Percentiles rank a stretch among this genome's conserved stretches.
phyloP scores from a whole-genome alignment of 495 filamentous ascomycete genomes.

The Talaromyces wortmannii region DNA sequence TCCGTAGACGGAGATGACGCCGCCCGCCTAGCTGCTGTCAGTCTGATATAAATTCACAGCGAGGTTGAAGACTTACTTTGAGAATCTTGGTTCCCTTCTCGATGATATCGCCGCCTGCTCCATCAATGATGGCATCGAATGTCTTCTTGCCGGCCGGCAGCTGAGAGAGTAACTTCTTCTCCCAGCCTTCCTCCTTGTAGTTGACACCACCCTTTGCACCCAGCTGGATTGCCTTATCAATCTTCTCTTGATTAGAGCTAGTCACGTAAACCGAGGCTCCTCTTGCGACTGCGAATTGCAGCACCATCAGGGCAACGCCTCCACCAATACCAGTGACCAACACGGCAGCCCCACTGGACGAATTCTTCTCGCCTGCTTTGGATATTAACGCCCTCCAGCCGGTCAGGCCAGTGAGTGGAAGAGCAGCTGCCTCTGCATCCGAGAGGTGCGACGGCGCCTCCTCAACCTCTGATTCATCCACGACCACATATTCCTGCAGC shows the following conservation, averaged over 20 bases:
- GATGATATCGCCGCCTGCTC: constrained; percentile 69
- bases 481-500: constrained; percentile 60
- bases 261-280: constrained; percentile 67
- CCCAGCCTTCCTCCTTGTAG: constrained; percentile 62
- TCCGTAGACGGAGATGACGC: constrained; percentile 63
- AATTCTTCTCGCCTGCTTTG: constrained; percentile 54
- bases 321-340: constrained; percentile 76
- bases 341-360: constrained; percentile 53
- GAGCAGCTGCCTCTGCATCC: constrained; percentile 65
- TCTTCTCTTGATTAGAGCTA: constrained; percentile 56
- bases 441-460: constrained; percentile 64
- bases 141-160: constrained; percentile 50
- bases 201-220: constrained; percentile 64
- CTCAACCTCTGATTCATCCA: constrained; percentile 67
- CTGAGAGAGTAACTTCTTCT: constrained; percentile 51
- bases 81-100: constrained; percentile 48
- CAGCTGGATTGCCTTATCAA: constrained; percentile 53
- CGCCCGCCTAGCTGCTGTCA: constrained; percentile 39
- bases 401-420: constrained; percentile 80
- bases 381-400: constrained; percentile 76
- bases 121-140: constrained; percentile 69
- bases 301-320: constrained; percentile 64
- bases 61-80: constrained; percentile 31
- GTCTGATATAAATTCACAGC: background rate
- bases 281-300: constrained; percentile 61